phyloP scores from a whole-genome alignment of 176 grass and related monocot genomes.

The Zea luxurians region DNA sequence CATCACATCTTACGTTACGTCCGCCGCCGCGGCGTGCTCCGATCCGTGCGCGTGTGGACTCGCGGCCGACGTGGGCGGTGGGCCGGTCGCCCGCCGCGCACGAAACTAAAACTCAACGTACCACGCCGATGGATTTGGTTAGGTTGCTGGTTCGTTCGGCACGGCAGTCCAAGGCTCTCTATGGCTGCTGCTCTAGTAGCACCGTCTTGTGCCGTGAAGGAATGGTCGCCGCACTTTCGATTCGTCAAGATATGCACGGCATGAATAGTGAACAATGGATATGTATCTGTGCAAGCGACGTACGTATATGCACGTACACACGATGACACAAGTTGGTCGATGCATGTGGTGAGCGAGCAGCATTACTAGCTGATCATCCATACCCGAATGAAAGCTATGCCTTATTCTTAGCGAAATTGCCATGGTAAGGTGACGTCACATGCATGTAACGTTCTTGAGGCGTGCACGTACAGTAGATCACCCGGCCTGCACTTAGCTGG shows the following conservation, averaged over 20 bases:
- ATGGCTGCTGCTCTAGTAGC: neutral
- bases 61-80: constrained; percentile 12
- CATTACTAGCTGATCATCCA: neutral
- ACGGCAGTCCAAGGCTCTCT: neutral
- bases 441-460: neutral
- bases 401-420: neutral
- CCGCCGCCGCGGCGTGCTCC: neutral
- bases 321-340: constrained; percentile 1
- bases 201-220: constrained; percentile 33
- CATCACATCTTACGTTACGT: constrained; percentile 33
- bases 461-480: neutral
- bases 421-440: neutral
- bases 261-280: neutral
- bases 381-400: neutral
- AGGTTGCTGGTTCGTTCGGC: neutral
- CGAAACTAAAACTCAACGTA: neutral
- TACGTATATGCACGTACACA: neutral
- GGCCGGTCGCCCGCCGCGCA: neutral
- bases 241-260: constrained; percentile 44
- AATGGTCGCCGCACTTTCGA: constrained; percentile 19
- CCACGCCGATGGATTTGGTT: neutral
- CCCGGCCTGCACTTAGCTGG: neutral
- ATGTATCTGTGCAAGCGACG: constrained; percentile 1
- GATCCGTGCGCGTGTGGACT: neutral
- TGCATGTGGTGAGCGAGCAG: neutral